Evolutionary conservation across 2,329 filamentous ascomycete genomes (phyloP).

Genomic region (Trichoderma atroviride): DNA sequence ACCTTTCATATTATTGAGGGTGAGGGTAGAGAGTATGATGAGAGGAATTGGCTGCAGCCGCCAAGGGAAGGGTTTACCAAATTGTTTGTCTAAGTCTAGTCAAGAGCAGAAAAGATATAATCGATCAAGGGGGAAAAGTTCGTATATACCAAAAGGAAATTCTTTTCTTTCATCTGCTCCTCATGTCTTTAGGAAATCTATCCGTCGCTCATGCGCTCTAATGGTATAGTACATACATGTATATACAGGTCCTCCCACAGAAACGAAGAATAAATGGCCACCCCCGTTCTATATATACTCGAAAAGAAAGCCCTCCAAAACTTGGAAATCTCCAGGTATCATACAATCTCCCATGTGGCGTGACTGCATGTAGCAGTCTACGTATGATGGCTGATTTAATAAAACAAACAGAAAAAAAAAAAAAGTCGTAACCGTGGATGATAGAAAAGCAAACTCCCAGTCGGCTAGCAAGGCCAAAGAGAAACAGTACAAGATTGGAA

Average conservation of each 20-base stretch:
- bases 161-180: not conserved
- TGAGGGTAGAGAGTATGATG: constrained; percentile 72
- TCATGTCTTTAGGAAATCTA: constrained; percentile 20
- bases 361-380: constrained; percentile 31
- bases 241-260: not conserved
- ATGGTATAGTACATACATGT: constrained; percentile 23
- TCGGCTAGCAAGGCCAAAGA: not conserved
- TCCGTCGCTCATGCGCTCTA: constrained; percentile 14
- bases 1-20: constrained; percentile 97
- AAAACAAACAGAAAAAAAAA: not conserved
- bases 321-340: constrained; percentile 31
- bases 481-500: not conserved
- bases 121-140: not conserved
- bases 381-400: constrained; percentile 26
- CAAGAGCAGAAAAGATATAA: not conserved
- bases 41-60: constrained; percentile 91
- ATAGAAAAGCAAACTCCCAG: not conserved
- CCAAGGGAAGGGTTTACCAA: constrained; percentile 77
- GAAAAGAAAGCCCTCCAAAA: constrained; percentile 1
- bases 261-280: not conserved
- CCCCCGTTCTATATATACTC: not conserved
- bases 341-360: constrained; percentile 7
- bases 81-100: constrained; percentile 49
- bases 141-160: not conserved
- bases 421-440: not conserved